A percentile compares a stretch with the other conserved stretches of the same genome.
Conservation (phyloP, 1,139 yeast genomes). For the Saccharomyces hybrid region DNA sequence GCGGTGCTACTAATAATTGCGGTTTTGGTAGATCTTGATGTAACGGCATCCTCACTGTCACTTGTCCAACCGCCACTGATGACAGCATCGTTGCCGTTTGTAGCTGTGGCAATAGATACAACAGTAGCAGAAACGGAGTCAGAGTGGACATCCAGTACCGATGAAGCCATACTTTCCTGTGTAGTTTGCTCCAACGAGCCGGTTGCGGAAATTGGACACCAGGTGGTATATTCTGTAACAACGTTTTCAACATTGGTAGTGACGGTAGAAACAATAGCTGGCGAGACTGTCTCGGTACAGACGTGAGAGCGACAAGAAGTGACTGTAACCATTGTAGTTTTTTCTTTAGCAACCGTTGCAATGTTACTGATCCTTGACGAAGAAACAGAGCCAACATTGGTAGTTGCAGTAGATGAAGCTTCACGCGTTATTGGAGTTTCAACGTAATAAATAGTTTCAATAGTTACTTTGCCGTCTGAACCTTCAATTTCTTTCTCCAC, state of each 20-base stretch:
- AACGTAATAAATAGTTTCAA: slow-evolving; percentile 2
- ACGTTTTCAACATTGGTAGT: background rate
- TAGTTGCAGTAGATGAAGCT: background rate
- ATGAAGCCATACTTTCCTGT: background rate
- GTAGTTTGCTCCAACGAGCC: background rate
- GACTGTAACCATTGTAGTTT: background rate
- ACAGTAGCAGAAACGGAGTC: background rate
- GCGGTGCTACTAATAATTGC: background rate
- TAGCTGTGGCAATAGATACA: background rate
- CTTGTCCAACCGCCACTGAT: background rate
- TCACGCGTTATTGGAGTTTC: slow-evolving; percentile 2
- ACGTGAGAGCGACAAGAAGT: background rate
- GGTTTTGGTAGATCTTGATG: background rate
- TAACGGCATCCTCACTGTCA: background rate
- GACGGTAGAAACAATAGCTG: background rate
- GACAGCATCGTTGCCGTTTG: background rate
- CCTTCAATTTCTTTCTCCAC: background rate
- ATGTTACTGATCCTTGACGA: background rate
- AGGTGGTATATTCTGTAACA: background rate
- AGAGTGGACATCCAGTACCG: background rate
- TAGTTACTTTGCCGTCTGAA: slow-evolving; percentile 1
- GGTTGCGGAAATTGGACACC: background rate
- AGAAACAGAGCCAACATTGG: background rate
- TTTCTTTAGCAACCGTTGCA: background rate
- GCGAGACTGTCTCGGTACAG: background rate